phyloP scores from a whole-genome alignment of 2,329 filamentous ascomycete genomes.

The Diaporthe humulicola region DNA sequence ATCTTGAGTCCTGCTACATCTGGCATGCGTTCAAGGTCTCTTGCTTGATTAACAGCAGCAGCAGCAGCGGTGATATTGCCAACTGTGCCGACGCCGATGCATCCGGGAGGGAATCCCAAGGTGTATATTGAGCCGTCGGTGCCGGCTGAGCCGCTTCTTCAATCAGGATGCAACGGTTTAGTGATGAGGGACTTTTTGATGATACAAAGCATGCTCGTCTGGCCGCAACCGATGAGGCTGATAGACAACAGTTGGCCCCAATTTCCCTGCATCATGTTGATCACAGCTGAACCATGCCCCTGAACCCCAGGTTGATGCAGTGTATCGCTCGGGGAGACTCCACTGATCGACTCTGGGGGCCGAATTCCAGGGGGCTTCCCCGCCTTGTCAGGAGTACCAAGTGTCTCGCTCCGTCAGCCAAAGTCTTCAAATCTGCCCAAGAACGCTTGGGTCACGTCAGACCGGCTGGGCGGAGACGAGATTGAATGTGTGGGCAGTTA shows the following conservation, averaged over 20 bases:
- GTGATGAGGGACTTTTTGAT: neutral
- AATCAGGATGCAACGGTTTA: neutral
- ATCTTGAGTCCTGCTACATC: neutral
- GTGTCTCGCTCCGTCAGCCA: neutral
- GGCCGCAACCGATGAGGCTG: neutral
- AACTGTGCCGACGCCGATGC: neutral
- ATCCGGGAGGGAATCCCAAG: neutral
- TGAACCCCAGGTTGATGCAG: conserved; percentile 10
- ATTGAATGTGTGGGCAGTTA: neutral
- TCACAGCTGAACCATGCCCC: neutral
- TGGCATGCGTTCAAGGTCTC: neutral
- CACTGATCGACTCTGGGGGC: conserved; percentile 5
- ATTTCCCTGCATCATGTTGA: neutral
- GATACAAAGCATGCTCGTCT: neutral
- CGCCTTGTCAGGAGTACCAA: neutral
- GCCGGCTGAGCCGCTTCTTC: neutral
- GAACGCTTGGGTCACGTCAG: neutral
- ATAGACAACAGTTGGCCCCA: neutral
- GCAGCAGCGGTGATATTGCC: neutral
- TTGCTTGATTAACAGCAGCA: neutral
- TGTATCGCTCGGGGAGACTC: neutral
- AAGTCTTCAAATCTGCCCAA: neutral
- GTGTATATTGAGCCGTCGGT: neutral
- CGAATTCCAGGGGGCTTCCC: conserved; percentile 1
- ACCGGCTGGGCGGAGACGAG: neutral